Percentiles rank a stretch among this genome's conserved stretches.
Conservation (phyloP, 2,329 filamentous ascomycete species). For the Colletotrichum cordylinicola region DNA sequence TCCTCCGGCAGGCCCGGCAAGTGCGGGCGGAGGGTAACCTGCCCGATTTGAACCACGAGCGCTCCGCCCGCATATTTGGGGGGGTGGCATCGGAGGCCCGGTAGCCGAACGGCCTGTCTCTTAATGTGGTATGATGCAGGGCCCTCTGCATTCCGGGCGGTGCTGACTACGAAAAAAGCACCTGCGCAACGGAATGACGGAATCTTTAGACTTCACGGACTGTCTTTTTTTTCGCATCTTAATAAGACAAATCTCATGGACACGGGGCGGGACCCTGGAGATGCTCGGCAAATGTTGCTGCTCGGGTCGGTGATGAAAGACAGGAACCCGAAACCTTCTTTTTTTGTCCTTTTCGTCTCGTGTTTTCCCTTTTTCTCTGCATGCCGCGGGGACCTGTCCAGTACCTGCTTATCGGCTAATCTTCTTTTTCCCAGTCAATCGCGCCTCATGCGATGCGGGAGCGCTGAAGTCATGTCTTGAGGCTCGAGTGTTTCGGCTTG, state of each 20-base stretch:
- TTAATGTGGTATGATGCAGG: neutral
- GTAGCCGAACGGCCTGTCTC: neutral
- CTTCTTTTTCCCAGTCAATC: neutral
- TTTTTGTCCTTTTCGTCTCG: neutral
- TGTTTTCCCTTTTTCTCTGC: neutral
- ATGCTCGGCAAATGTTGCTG: neutral
- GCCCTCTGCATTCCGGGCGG: neutral
- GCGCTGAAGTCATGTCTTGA: neutral
- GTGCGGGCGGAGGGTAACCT: neutral
- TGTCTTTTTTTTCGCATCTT: neutral
- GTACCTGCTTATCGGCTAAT: neutral
- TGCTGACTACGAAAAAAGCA: neutral
- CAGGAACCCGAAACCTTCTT: neutral
- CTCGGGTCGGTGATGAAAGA: neutral
- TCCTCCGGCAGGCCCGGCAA: neutral
- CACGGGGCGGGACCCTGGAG: neutral
- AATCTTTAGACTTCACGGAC: neutral
- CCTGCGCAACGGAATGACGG: neutral
- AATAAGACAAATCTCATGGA: neutral
- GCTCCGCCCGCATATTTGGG: neutral
- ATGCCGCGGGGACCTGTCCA: neutral
- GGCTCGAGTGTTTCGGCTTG: conserved; percentile 3
- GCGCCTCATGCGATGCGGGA: neutral
- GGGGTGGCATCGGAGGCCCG: neutral
- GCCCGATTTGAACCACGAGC: neutral